These are phyloP conservation scores for Chernovozyma aurita DNA, from an alignment of 1,139 yeast species.

Conservation along the genomic window DNA sequence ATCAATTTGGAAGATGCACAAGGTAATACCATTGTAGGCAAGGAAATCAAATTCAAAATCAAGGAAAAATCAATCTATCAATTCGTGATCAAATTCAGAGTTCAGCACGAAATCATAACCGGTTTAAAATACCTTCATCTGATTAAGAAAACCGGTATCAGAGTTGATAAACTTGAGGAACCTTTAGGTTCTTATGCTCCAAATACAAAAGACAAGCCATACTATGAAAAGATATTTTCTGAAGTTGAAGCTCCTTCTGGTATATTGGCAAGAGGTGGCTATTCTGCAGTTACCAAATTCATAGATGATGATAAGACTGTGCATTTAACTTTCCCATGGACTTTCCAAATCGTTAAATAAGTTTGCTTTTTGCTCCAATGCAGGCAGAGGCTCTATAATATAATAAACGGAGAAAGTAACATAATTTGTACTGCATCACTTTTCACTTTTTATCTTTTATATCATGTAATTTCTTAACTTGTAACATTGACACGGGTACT, in stretches of 20 bases:
- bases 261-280: constrained; percentile 79
- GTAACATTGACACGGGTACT: constrained; percentile 3
- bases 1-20: constrained; percentile 59
- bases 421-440: too few relatives aligned
- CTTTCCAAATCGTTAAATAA: constrained; percentile 68
- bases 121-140: constrained; percentile 84
- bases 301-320: constrained; percentile 80
- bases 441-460: neutral
- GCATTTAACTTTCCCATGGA: constrained; percentile 81
- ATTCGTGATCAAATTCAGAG: constrained; percentile 70
- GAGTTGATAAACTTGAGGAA: constrained; percentile 83
- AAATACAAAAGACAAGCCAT: constrained; percentile 77
- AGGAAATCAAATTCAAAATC: constrained; percentile 62
- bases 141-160: constrained; percentile 81
- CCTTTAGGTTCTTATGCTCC: constrained; percentile 92
- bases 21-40: constrained; percentile 44
- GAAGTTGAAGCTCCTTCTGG: constrained; percentile 94
- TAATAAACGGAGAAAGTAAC: too few relatives aligned
- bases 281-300: constrained; percentile 76
- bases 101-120: constrained; percentile 88
- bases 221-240: constrained; percentile 69
- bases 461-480: constrained; percentile 4
- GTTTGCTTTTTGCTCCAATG: neutral
- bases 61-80: constrained; percentile 77
- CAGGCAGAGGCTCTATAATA: neutral